These are phyloP conservation scores for Gnaphalium uliginosum DNA, from an alignment of 129 eudicot species.

Conservation along the genomic window DNA sequence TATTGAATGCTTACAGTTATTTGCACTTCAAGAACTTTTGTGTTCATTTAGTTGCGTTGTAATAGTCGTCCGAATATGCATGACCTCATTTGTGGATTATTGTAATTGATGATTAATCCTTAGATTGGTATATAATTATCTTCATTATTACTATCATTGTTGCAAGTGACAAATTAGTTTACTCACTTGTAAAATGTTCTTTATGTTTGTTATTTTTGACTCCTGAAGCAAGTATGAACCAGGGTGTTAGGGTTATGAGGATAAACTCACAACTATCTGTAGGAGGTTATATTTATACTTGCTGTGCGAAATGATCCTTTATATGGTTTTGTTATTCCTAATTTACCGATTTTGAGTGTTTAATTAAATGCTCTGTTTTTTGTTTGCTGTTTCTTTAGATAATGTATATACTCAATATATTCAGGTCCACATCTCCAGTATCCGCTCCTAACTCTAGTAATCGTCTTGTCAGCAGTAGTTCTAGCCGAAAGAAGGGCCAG, in stretches of 20 bases:
- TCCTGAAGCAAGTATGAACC: constrained; percentile 15
- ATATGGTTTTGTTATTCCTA: neutral
- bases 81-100: neutral
- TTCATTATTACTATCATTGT: neutral
- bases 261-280: neutral
- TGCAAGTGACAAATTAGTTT: neutral
- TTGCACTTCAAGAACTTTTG: neutral
- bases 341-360: neutral
- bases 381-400: constrained; percentile 10
- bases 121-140: constrained; percentile 3
- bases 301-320: constrained; percentile 2
- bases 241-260: constrained; percentile 11
- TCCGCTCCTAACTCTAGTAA: constrained; percentile 34
- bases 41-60: neutral
- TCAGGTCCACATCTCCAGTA: constrained; percentile 39
- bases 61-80: neutral
- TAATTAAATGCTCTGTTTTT: neutral
- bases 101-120: neutral
- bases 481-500: constrained; percentile 45
- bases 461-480: constrained; percentile 28
- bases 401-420: constrained; percentile 8
- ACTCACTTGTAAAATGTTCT: neutral
- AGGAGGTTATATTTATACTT: neutral
- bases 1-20: neutral
- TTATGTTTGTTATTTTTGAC: neutral